Evolutionary conservation across 2,329 filamentous ascomycete species (phyloP).

Genomic region (Cladophialophora psammophila): DNA sequence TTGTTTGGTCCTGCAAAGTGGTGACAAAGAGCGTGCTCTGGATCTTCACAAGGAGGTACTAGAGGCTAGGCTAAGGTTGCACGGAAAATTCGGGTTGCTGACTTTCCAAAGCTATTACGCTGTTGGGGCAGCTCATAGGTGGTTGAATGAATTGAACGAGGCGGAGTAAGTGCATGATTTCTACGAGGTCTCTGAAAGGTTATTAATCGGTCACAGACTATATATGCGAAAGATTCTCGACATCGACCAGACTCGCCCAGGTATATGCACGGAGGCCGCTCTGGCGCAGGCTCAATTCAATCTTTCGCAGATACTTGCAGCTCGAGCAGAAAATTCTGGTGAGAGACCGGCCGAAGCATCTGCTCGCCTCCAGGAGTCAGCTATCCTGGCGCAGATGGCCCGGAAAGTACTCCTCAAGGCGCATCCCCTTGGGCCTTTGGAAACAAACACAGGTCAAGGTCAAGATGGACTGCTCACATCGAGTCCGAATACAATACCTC

Average conservation of each 20-base stretch:
- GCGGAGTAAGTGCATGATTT: constrained; percentile 5
- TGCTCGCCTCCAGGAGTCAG: neutral
- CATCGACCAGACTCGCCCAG: neutral
- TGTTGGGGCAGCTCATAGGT: neutral
- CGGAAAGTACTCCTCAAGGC: neutral
- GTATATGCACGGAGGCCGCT: neutral
- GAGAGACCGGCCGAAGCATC: neutral
- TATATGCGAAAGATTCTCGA: too few species aligned
- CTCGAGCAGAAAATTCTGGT: neutral
- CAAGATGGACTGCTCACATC: neutral
- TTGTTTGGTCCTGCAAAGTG: constrained; percentile 4
- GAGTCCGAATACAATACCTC: neutral
- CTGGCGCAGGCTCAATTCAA: constrained; percentile 11
- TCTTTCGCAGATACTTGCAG: neutral
- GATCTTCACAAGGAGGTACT: constrained; percentile 6
- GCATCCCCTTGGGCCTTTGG: constrained; percentile 2
- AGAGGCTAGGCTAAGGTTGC: constrained; percentile 2
- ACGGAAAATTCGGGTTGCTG: neutral
- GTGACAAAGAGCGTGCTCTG: constrained; percentile 6
- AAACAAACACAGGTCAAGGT: neutral
- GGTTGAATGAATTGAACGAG: neutral
- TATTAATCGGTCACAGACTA: too few species aligned
- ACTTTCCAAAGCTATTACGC: constrained; percentile 13
- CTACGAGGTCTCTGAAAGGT: too few species aligned
- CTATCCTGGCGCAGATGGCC: neutral